phyloP scores from a whole-genome alignment of 208 protist species.

The Acanthamoeba culbertsoni region DNA sequence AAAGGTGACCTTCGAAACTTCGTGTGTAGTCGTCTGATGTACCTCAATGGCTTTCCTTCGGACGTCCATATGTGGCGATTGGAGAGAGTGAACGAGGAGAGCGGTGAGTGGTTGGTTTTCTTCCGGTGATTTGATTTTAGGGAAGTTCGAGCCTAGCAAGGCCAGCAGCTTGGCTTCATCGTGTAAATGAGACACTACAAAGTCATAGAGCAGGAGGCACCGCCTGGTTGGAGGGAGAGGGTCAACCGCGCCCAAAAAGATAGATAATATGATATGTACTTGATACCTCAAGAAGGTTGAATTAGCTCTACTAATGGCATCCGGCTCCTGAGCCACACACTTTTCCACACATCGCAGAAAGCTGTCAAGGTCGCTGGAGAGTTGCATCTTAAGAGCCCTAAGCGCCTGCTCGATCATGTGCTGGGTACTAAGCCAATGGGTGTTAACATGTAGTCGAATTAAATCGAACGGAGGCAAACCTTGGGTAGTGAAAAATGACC shows the following conservation, averaged over 20 bases:
- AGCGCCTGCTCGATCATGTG: background rate
- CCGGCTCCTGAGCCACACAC: background rate
- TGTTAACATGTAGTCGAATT: background rate
- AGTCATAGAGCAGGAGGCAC: background rate
- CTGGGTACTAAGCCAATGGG: background rate
- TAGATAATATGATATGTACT: no score
- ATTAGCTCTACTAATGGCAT: background rate
- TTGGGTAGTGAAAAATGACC: background rate
- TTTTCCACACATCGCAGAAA: background rate
- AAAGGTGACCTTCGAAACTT: background rate
- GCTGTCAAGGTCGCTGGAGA: background rate
- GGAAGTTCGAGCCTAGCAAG: background rate
- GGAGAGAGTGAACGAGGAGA: background rate
- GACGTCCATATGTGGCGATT: background rate
- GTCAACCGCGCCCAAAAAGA: no score
- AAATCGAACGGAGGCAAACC: background rate
- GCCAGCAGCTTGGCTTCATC: constrained; percentile 6
- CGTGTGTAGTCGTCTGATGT: background rate
- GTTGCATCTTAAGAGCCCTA: background rate
- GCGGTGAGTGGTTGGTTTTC: background rate
- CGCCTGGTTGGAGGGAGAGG: background rate
- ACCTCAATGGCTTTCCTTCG: constrained; percentile 1
- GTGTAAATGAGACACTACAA: background rate
- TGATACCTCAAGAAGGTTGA: background rate
- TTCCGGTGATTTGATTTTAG: background rate